These are phyloP conservation scores for Rhododendron williamsianum DNA, from an alignment of 148 eudicot genomes.

Conservation along the genomic window DNA sequence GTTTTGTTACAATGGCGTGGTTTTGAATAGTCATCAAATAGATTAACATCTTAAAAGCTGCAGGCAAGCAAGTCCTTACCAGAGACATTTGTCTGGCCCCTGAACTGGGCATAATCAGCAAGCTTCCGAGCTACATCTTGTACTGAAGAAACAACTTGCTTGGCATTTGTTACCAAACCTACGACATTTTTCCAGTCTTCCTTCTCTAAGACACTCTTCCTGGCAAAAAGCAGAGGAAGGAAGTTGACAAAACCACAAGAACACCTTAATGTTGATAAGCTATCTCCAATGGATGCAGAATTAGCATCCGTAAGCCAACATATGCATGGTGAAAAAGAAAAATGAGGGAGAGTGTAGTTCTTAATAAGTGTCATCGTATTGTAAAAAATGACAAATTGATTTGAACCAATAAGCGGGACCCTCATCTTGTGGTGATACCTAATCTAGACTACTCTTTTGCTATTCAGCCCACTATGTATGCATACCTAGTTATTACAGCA, in stretches of 20 bases:
- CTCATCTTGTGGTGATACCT: not conserved
- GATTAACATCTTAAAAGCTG: not conserved
- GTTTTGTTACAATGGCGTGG: not conserved
- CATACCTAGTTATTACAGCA: not conserved
- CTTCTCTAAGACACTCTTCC: slow-evolving; percentile 62
- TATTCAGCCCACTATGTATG: not conserved
- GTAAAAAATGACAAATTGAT: not conserved
- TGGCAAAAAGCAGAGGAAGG: slow-evolving; percentile 16
- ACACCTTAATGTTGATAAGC: not conserved
- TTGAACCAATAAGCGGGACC: not conserved
- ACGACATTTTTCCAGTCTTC: slow-evolving; percentile 76
- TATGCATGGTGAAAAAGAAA: not conserved
- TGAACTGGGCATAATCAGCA: slow-evolving; percentile 75
- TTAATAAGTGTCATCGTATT: not conserved
- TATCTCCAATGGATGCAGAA: not conserved
- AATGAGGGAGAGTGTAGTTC: not conserved
- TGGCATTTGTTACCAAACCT: slow-evolving; percentile 77
- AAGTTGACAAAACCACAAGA: not conserved
- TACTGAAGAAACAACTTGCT: slow-evolving; percentile 77
- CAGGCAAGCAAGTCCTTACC: slow-evolving; percentile 33
- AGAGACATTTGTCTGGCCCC: slow-evolving; percentile 34
- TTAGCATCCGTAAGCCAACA: not conserved
- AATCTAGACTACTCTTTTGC: not conserved
- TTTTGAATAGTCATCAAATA: not conserved
- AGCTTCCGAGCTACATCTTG: slow-evolving; percentile 89